A percentile compares a stretch with the other conserved stretches of the same genome.
These are phyloP conservation scores for Malus hybrid DNA, from an alignment of 331 rosid species.

Conservation along the genomic window DNA sequence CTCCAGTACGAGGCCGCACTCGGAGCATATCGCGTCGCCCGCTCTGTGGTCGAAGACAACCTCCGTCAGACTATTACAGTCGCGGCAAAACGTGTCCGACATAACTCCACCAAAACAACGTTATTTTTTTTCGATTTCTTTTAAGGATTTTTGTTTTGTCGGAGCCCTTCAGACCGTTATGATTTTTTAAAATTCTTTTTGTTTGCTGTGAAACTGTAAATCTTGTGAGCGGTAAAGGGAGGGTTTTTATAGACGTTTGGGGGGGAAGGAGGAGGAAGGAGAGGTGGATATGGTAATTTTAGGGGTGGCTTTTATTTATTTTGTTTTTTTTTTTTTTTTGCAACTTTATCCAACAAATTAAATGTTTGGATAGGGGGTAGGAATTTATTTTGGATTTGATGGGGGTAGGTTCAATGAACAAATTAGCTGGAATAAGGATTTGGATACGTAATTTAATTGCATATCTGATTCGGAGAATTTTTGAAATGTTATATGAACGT, in stretches of 20 bases:
- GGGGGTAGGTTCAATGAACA: neutral
- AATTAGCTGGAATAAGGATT: neutral
- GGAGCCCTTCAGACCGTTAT: neutral
- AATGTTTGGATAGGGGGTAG: neutral
- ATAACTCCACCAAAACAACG: neutral
- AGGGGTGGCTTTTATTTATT: neutral
- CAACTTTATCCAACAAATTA: no score
- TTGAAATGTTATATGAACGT: neutral
- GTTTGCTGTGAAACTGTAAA: neutral
- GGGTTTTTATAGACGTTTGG: neutral
- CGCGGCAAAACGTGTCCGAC: conserved; percentile 1
- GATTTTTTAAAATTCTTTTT: neutral
- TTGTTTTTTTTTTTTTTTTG: no score
- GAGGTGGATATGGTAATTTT: neutral
- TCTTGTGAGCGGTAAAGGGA: neutral
- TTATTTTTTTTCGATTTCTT: neutral
- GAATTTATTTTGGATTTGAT: neutral
- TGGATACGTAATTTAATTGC: neutral
- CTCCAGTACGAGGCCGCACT: conserved; percentile 1
- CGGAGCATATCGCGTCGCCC: conserved; percentile 3
- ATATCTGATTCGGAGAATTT: neutral
- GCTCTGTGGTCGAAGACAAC: neutral
- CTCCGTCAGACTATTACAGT: conserved; percentile 2
- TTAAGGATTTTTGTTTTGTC: neutral
- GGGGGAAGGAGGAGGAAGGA: neutral